Evolutionary conservation across 192 early-diverging fungal genomes (phyloP).

Genomic region (Jimgerdemannia lactiflua): DNA sequence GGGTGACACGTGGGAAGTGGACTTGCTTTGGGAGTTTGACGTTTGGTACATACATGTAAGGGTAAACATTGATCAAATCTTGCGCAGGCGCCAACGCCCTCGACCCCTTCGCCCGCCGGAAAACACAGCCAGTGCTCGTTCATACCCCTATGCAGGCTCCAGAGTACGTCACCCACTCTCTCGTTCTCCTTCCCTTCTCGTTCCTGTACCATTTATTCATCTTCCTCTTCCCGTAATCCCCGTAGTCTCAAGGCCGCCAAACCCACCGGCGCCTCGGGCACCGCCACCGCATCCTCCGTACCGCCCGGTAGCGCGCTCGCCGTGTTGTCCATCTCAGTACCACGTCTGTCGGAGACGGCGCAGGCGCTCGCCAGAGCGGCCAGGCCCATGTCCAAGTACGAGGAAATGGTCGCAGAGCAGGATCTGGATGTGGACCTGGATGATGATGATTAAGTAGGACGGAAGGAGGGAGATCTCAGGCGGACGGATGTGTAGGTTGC

Average conservation of each 20-base stretch:
- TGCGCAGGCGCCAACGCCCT: constrained; percentile 8
- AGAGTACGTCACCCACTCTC: not conserved
- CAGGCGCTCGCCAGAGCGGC: constrained; percentile 20
- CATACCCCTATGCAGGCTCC: constrained; percentile 23
- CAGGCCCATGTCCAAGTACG: constrained; percentile 19
- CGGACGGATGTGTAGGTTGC: too few species aligned
- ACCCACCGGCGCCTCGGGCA: not conserved
- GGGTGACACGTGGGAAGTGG: not conserved
- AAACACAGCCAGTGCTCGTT: constrained; percentile 29
- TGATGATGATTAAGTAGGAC: constrained; percentile 13
- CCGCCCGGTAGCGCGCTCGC: not conserved
- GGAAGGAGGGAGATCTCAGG: too few species aligned
- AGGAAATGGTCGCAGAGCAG: constrained; percentile 20
- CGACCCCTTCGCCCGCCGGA: constrained; percentile 37
- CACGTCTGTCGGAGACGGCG: constrained; percentile 13
- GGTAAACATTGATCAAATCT: too few species aligned
- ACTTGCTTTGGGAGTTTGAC: not conserved
- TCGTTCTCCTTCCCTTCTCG: not conserved
- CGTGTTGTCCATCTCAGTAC: not conserved
- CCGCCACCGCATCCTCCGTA: constrained; percentile 1
- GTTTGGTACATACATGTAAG: not conserved
- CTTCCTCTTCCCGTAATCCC: not conserved
- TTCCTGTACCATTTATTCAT: not conserved
- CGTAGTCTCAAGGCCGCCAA: not conserved
- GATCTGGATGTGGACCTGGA: constrained; percentile 19